phyloP scores from a whole-genome alignment of 2,329 filamentous ascomycete species.

The Cladobotryum protrusum region DNA sequence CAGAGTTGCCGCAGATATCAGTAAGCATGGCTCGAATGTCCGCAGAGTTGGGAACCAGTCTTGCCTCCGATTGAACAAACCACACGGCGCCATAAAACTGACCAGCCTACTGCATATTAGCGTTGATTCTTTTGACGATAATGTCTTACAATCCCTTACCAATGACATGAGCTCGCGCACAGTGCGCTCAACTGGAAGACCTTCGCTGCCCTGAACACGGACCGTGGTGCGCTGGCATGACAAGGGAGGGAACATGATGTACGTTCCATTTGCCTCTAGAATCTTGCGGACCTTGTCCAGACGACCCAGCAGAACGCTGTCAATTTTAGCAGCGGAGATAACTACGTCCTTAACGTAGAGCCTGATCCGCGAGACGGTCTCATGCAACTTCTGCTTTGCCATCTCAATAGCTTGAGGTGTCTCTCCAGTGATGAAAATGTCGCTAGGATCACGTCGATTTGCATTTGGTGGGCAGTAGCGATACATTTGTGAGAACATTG shows the following conservation, averaged over 20 bases:
- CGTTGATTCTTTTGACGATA: background rate
- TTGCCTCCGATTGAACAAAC: constrained; percentile 76
- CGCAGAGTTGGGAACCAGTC: constrained; percentile 53
- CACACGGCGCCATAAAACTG: constrained; percentile 97
- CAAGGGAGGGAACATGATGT: constrained; percentile 84
- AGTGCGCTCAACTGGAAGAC: constrained; percentile 88
- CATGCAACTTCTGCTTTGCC: constrained; percentile 87
- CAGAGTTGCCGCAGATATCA: constrained; percentile 93
- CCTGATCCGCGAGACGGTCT: constrained; percentile 73
- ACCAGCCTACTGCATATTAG: constrained; percentile 55
- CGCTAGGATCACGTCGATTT: constrained; percentile 72
- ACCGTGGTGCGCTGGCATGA: constrained; percentile 80
- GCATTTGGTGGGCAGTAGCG: constrained; percentile 82
- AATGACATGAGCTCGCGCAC: constrained; percentile 93
- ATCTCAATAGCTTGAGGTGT: constrained; percentile 75
- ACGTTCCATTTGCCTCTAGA: constrained; percentile 92
- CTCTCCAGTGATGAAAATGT: constrained; percentile 94
- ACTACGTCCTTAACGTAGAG: constrained; percentile 88
- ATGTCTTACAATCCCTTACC: constrained; percentile 44
- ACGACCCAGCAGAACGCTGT: constrained; percentile 84
- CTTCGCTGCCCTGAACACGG: constrained; percentile 87
- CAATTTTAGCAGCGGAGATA: constrained; percentile 86
- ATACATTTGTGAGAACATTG: constrained; percentile 86
- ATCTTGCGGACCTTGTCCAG: constrained; percentile 97
- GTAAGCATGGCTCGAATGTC: constrained; percentile 88